Evolutionary conservation across 2,329 filamentous ascomycete species (phyloP), one percentile per base, ranked within the genome.

Genomic region (Periconia sp.): DNA sequence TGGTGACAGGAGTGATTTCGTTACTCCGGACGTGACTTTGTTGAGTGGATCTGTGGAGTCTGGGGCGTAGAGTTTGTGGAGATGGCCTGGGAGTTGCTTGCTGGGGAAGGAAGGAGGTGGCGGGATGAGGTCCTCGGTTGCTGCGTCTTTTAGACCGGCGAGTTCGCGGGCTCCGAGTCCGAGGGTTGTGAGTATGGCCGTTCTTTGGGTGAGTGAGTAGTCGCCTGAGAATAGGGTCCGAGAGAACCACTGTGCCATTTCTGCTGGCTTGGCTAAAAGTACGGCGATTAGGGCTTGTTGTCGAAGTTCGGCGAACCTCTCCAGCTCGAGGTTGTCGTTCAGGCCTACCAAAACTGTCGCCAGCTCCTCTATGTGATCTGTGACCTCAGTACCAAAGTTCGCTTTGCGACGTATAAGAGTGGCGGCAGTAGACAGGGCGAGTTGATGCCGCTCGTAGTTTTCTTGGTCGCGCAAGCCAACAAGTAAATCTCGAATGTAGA

Each of bases 221-320:
- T 99, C 94, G 15, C 92, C 92, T 41, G 91, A 88, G 69, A 97
- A 97, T 69, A 94, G 95, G 0, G 89, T 88, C 52, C 87, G 85
- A 2, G 89, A 86, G 54, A 95, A 90, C 88, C 91, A 95, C 14
- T 85, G 89, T 0, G 86, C 92, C 83, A 97, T 91, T 49, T 83
- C 81, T 46, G 84, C 77, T 0, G 94, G 91, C 59, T 90, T 85
- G 0, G 90, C 87, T 2, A 94, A 81, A 0, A 96, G 78, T 8
- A 96, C 76, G 0, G 92, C 89, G 43, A 97, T 86, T 78, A 99
- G 87, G 14, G 87, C 86, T 70, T 96, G 88, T 3, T 94, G 78
- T 17, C 87, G 85, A 54, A 91, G 78, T 56, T 91, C 84, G 55
- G 88, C 79, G 67, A 97, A 97, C 19, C 86, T 78, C 3, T 66